Percentiles rank a stretch among this genome's conserved stretches.
Evolutionary conservation across 768 basidiomycete species (phyloP).

Genomic region (Naganishia vishniacii): DNA sequence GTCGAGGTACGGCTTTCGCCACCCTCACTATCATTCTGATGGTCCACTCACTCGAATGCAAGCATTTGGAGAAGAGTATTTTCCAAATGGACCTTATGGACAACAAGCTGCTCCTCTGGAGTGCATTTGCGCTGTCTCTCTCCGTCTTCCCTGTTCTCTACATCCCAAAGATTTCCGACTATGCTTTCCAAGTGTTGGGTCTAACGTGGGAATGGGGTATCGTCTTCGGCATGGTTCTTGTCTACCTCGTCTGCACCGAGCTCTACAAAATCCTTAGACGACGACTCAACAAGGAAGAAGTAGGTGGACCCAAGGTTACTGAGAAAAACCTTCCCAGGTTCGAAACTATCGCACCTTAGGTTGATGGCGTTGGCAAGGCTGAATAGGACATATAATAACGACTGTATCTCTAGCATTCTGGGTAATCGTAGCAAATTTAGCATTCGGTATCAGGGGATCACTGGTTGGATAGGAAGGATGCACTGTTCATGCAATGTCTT

Average conservation of each 20-base stretch:
- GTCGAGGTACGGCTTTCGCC: slow-evolving; percentile 49
- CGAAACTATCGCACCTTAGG: slow-evolving; percentile 21
- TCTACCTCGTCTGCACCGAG: slow-evolving; percentile 40
- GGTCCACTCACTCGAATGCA: slow-evolving; percentile 48
- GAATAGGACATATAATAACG: background rate
- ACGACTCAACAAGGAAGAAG: slow-evolving; percentile 8
- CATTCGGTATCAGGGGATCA: too few species aligned
- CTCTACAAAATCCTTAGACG: slow-evolving; percentile 33
- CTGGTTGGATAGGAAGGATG: too few species aligned
- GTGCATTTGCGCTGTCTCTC: slow-evolving; percentile 42
- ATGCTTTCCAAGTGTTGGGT: slow-evolving; percentile 47
- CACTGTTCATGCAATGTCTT: too few species aligned
- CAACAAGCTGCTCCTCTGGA: slow-evolving; percentile 48
- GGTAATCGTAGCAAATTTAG: background rate
- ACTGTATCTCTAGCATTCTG: slow-evolving; percentile 6
- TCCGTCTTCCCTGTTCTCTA: slow-evolving; percentile 49
- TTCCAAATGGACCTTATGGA: slow-evolving; percentile 38
- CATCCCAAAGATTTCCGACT: slow-evolving; percentile 47
- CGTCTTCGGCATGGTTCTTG: slow-evolving; percentile 37
- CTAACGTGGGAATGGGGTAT: slow-evolving; percentile 51
- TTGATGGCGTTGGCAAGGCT: background rate
- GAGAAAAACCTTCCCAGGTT: slow-evolving; percentile 26
- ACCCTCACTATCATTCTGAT: slow-evolving; percentile 48
- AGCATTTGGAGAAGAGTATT: slow-evolving; percentile 35
- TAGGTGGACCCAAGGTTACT: slow-evolving; percentile 19